These are phyloP conservation scores for Telopea speciosissima DNA, from an alignment of 177 flowering plant species.

Conservation along the genomic window DNA sequence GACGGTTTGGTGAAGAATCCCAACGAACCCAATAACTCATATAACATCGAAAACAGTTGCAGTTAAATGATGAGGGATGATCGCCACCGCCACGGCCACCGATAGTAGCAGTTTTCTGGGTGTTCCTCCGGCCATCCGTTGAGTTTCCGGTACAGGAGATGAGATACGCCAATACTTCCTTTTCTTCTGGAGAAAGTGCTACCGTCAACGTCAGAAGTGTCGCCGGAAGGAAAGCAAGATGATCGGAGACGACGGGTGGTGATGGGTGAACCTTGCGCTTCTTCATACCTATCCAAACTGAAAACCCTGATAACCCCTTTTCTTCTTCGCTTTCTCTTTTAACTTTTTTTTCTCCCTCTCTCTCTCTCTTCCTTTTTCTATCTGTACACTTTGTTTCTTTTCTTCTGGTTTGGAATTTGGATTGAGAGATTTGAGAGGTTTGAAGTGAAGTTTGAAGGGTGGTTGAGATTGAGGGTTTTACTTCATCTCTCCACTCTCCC, in stretches of 20 bases:
- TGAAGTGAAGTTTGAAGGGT: slow-evolving; percentile 1
- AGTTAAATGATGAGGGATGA: slow-evolving; percentile 45
- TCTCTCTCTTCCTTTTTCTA: background rate
- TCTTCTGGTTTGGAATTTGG: background rate
- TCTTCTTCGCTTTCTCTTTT: too few relatives aligned
- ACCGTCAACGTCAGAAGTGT: slow-evolving; percentile 55
- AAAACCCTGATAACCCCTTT: too few relatives aligned
- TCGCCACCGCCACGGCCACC: slow-evolving; percentile 7
- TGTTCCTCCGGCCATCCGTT: slow-evolving; percentile 13
- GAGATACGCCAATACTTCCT: slow-evolving; percentile 68
- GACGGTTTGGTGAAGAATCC: slow-evolving; percentile 79
- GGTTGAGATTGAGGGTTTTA: background rate
- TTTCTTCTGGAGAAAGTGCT: slow-evolving; percentile 53
- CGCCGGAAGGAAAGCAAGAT: slow-evolving; percentile 57
- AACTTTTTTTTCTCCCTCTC: background rate
- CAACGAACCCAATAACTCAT: slow-evolving; percentile 77
- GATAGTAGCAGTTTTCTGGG: background rate
- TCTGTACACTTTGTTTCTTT: background rate
- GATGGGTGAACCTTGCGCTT: slow-evolving; percentile 68
- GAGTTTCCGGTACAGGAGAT: slow-evolving; percentile 33
- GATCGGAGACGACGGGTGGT: slow-evolving; percentile 40
- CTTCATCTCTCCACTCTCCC: too few relatives aligned
- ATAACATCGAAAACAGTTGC: slow-evolving; percentile 77
- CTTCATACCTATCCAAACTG: slow-evolving; percentile 16
- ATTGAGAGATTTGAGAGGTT: too few relatives aligned